phyloP scores from a whole-genome alignment of 352 stramenopile species.

The Globisporangium sylvaticum region DNA sequence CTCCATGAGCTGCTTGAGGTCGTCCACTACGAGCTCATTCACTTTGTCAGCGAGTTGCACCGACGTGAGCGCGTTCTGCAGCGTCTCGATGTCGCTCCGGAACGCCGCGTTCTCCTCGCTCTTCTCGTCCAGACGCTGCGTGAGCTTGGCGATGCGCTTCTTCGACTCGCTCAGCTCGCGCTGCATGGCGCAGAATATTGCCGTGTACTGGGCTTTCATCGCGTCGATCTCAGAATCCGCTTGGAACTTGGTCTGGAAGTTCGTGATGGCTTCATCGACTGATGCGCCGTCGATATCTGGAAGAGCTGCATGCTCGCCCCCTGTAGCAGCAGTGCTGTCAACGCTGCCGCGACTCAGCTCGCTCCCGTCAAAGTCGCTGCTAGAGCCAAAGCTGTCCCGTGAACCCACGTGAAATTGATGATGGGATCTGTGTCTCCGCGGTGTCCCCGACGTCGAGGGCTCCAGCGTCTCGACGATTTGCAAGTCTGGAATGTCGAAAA shows the following conservation, averaged over 20 bases:
- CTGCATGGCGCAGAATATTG: slow-evolving; percentile 67
- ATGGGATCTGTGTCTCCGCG: slow-evolving; percentile 9
- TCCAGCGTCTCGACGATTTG: slow-evolving; percentile 57
- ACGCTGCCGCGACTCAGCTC: slow-evolving; percentile 9
- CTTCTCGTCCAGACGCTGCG: slow-evolving; percentile 52
- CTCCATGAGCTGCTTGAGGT: slow-evolving; percentile 41
- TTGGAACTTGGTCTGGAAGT: slow-evolving; percentile 30
- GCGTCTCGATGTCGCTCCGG: slow-evolving; percentile 56
- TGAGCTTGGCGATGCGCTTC: slow-evolving; percentile 41
- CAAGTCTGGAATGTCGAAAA: slow-evolving; percentile 61
- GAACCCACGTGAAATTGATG: slow-evolving; percentile 1
- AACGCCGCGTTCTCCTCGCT: slow-evolving; percentile 55
- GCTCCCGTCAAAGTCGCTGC: slow-evolving; percentile 13
- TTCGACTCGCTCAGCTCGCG: slow-evolving; percentile 56
- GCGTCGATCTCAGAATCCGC: slow-evolving; percentile 22
- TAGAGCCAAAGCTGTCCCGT: slow-evolving; percentile 19
- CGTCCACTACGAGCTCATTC: slow-evolving; percentile 47
- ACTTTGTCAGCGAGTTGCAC: slow-evolving; percentile 62
- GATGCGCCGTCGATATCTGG: slow-evolving; percentile 15
- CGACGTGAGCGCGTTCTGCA: slow-evolving; percentile 59
- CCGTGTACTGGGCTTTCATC: slow-evolving; percentile 50
- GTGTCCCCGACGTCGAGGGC: slow-evolving; percentile 12
- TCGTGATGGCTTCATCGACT: slow-evolving; percentile 51
- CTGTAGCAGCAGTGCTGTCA: slow-evolving; percentile 2
- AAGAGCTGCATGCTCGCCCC: background rate